These are phyloP conservation scores for Candida argentea DNA, from an alignment of 805 yeast species.

Conservation along the genomic window DNA sequence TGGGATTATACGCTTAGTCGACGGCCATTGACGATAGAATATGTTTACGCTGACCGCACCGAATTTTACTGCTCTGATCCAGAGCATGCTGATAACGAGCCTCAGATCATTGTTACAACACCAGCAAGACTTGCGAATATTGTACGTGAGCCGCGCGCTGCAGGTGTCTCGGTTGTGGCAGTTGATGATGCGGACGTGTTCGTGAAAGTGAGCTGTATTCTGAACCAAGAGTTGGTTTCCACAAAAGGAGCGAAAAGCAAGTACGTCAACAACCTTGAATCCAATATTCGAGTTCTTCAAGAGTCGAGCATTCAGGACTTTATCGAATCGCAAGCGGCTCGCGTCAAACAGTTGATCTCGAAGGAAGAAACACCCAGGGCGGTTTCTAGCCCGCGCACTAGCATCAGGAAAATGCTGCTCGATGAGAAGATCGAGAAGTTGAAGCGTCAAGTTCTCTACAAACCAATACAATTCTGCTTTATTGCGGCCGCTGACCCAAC, in stretches of 20 bases:
- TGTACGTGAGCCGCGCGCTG: slow-evolving; percentile 2
- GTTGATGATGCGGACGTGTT: slow-evolving; percentile 15
- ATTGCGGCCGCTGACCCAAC: slow-evolving; percentile 9
- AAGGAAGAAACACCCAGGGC: background rate
- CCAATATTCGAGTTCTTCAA: slow-evolving; percentile 7
- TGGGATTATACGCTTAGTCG: slow-evolving; percentile 7
- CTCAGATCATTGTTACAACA: slow-evolving; percentile 13
- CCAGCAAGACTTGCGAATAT: slow-evolving; percentile 6
- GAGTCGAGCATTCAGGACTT: slow-evolving; percentile 3
- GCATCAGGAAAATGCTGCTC: background rate
- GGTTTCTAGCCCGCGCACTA: background rate
- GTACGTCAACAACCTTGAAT: slow-evolving; percentile 7
- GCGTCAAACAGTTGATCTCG: background rate
- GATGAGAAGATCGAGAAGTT: slow-evolving; percentile 7
- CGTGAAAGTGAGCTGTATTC: slow-evolving; percentile 7
- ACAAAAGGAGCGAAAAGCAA: slow-evolving; percentile 7
- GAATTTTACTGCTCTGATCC: slow-evolving; percentile 2
- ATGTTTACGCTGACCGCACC: slow-evolving; percentile 4
- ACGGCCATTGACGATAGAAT: slow-evolving; percentile 10
- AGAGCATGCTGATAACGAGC: slow-evolving; percentile 1
- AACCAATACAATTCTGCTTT: slow-evolving; percentile 17
- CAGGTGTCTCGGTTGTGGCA: background rate
- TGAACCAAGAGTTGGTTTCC: slow-evolving; percentile 2
- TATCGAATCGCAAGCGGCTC: background rate
- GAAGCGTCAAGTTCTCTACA: slow-evolving; percentile 10